These are phyloP conservation scores for Truncatella angustata DNA, from an alignment of 2,329 filamentous ascomycete species.

Conservation along the genomic window DNA sequence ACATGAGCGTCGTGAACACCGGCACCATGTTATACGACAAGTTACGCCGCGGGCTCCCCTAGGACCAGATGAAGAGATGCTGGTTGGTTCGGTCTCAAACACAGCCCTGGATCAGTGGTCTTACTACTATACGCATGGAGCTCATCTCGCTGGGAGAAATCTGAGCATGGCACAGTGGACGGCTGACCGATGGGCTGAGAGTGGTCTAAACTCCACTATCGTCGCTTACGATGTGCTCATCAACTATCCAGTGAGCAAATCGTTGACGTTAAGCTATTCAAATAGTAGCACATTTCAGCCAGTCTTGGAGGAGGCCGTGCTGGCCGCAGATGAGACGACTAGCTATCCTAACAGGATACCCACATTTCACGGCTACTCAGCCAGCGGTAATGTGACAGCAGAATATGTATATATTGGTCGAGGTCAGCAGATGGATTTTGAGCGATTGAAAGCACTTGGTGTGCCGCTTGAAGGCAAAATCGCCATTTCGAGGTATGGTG, in stretches of 20 bases:
- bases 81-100: slow-evolving; percentile 26
- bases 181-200: slow-evolving; percentile 26
- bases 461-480: slow-evolving; percentile 75
- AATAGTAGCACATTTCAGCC: slow-evolving; percentile 59
- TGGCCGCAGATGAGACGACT: slow-evolving; percentile 72
- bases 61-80: slow-evolving; percentile 21
- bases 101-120: slow-evolving; percentile 29
- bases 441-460: slow-evolving; percentile 66
- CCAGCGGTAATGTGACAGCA: slow-evolving; percentile 72
- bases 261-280: slow-evolving; percentile 37
- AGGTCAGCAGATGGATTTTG: slow-evolving; percentile 71
- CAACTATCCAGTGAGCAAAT: slow-evolving; percentile 55
- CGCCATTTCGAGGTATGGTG: slow-evolving; percentile 73
- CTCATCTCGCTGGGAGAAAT: slow-evolving; percentile 29
- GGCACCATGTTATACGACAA: slow-evolving; percentile 17
- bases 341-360: slow-evolving; percentile 67
- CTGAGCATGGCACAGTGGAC: slow-evolving; percentile 30
- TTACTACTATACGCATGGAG: slow-evolving; percentile 31
- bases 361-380: slow-evolving; percentile 82
- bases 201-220: slow-evolving; percentile 26
- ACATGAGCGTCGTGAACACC: slow-evolving; percentile 5
- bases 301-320: slow-evolving; percentile 67
- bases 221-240: slow-evolving; percentile 28
- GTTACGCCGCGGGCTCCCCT: slow-evolving; percentile 19
- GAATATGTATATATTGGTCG: slow-evolving; percentile 77